Evolutionary conservation across 805 yeast genomes (phyloP).

Genomic region (Isabelozyma gotoi): DNA sequence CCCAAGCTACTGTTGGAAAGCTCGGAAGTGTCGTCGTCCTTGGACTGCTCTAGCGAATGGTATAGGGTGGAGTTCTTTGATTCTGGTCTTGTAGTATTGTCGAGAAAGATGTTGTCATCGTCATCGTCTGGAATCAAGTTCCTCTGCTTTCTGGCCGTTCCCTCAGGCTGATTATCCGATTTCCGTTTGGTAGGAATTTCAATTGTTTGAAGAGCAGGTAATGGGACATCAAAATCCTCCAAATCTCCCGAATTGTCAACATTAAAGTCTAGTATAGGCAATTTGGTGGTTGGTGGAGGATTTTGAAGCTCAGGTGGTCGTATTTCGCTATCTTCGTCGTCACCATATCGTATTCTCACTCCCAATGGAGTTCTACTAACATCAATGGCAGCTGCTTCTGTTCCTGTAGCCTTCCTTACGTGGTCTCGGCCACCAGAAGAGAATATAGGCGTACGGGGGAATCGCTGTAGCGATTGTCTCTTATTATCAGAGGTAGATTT

Average conservation of each 20-base stretch:
- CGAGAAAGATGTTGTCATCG: constrained; percentile 35
- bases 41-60: constrained; percentile 21
- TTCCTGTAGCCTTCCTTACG: constrained; percentile 14
- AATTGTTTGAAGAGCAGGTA: constrained; percentile 20
- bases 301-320: constrained; percentile 24
- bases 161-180: background rate
- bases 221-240: constrained; percentile 13
- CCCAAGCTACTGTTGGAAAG: constrained; percentile 22
- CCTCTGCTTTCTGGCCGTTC: background rate
- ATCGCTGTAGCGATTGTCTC: constrained; percentile 24
- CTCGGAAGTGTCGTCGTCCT: constrained; percentile 5
- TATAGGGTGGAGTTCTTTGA: constrained; percentile 24
- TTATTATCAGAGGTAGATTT: constrained; percentile 1
- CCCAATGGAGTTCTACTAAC: constrained; percentile 26
- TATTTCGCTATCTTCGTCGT: constrained; percentile 26
- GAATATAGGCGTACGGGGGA: constrained; percentile 49
- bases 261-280: constrained; percentile 1
- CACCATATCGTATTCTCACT: constrained; percentile 17
- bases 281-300: background rate
- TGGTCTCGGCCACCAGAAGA: constrained; percentile 29
- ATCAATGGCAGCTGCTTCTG: constrained; percentile 10
- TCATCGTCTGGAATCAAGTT: constrained; percentile 12
- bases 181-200: constrained; percentile 9
- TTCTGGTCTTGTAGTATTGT: constrained; percentile 13
- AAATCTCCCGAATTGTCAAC: constrained; percentile 11